These are phyloP conservation scores for Silene noctiflora DNA, from an alignment of 179 eudicot genomes.

Conservation along the genomic window DNA sequence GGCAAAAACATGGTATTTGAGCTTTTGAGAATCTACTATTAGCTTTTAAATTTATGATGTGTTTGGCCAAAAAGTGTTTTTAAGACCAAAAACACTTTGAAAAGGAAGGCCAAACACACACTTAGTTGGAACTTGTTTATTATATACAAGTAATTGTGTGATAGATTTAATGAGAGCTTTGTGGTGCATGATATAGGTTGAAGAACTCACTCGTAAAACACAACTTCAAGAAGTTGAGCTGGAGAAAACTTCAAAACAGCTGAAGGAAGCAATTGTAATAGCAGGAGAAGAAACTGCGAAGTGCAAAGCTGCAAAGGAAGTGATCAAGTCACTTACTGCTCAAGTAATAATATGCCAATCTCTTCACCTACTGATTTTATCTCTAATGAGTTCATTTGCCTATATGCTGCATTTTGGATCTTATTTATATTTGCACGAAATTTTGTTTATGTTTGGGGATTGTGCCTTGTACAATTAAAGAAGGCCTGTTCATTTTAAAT, in stretches of 20 bases:
- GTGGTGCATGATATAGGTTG: constrained; percentile 31
- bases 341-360: constrained; percentile 41
- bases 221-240: constrained; percentile 45
- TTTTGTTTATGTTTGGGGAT: background rate
- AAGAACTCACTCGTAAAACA: constrained; percentile 40
- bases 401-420: background rate
- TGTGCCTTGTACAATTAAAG: background rate
- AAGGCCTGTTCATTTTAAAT: background rate
- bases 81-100: too few species aligned
- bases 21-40: too few species aligned
- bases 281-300: constrained; percentile 74
- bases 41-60: too few species aligned
- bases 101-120: too few species aligned
- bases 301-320: constrained; percentile 79
- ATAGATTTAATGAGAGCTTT: background rate
- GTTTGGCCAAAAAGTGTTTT: too few species aligned
- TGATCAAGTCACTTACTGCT: constrained; percentile 57
- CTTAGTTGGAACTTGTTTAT: background rate
- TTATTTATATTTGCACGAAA: background rate
- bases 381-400: constrained; percentile 3
- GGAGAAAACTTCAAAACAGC: constrained; percentile 36
- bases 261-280: constrained; percentile 41
- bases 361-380: background rate
- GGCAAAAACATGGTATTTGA: too few species aligned
- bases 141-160: background rate